Evolutionary conservation across 805 yeast genomes (phyloP).

Genomic region (Kazachstania viticola): DNA sequence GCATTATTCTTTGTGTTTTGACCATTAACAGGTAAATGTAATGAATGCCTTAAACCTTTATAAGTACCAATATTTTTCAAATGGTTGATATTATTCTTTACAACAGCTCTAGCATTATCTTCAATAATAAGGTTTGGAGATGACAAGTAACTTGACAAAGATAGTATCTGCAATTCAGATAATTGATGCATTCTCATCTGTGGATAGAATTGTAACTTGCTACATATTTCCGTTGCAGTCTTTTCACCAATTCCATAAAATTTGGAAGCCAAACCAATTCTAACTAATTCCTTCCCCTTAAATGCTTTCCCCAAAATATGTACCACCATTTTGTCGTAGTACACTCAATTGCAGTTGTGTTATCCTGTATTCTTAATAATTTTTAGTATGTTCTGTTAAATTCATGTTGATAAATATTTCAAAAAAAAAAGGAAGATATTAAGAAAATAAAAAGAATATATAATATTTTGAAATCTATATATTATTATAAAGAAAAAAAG

Average conservation of each 20-base stretch:
- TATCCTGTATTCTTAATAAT: too few species aligned
- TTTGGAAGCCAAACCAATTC: slow-evolving; percentile 61
- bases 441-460: too few species aligned
- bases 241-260: slow-evolving; percentile 79
- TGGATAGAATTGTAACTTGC: slow-evolving; percentile 86
- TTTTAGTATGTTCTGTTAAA: too few species aligned
- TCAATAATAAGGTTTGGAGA: slow-evolving; percentile 77
- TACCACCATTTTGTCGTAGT: slow-evolving; percentile 45
- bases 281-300: slow-evolving; percentile 30
- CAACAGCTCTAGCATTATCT: slow-evolving; percentile 60
- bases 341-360: too few species aligned
- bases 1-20: slow-evolving; percentile 90
- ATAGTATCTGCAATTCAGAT: slow-evolving; percentile 75
- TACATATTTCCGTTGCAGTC: slow-evolving; percentile 66
- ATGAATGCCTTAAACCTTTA: slow-evolving; percentile 80
- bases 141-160: slow-evolving; percentile 77
- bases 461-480: too few species aligned
- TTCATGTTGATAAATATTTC: too few species aligned
- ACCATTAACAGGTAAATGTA: slow-evolving; percentile 75
- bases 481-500: not conserved
- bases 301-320: slow-evolving; percentile 42
- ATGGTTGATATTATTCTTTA: slow-evolving; percentile 64
- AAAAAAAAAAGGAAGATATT: too few species aligned
- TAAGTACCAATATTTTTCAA: slow-evolving; percentile 77
- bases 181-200: slow-evolving; percentile 90